Evolutionary conservation across 169 alveolate genomes (phyloP), one percentile per base, ranked within the genome.

Genomic region (Plasmodium berghei): DNA sequence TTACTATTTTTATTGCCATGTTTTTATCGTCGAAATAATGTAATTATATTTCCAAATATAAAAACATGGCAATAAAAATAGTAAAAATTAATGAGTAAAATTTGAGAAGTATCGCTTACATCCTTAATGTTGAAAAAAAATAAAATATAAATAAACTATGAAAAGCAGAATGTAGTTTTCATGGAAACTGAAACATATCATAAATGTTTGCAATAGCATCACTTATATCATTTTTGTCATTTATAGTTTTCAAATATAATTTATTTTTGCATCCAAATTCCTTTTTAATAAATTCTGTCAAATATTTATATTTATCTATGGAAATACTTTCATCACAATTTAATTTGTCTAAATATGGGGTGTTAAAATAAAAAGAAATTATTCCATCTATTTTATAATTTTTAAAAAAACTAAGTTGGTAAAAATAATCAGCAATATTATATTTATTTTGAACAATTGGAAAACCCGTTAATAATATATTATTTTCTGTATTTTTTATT

Each of bases 401-500:
- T 64, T 71, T 86, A 18, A 86, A 61, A 56, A 86, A 71, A 59
- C 55, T 34, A 22, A 86, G 59, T 20, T 86, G 91, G 52, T 86
- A 72, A 63, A 86, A 86, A 40, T 86, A 86, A 49, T 58, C 80
- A 59, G 87, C 24, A 18, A 20, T 70, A 22, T 49, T 72, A 59
- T 83, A 58, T 10, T 28, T 52, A 26, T 59, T 86, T 54, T 64
- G 24, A 16, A 83, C 24, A 55, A 86, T 71, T 10, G 91, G 91
- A 40, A 86, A 86, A 0, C 91, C 91, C 1, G 77, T 70, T 59
- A 86, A 63, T 40, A 86, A 49, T 61, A 86, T 63, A 22, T 86
- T 86, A 1, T 18, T 69, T 34, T 86, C 85, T 62, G 49, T 49
- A 12, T 22, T 34, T 48, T 86, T 86, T 71, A 86, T 86, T 72